Conservation (phyloP, 345 rosid genomes). For the Eucalyptus marginata region DNA sequence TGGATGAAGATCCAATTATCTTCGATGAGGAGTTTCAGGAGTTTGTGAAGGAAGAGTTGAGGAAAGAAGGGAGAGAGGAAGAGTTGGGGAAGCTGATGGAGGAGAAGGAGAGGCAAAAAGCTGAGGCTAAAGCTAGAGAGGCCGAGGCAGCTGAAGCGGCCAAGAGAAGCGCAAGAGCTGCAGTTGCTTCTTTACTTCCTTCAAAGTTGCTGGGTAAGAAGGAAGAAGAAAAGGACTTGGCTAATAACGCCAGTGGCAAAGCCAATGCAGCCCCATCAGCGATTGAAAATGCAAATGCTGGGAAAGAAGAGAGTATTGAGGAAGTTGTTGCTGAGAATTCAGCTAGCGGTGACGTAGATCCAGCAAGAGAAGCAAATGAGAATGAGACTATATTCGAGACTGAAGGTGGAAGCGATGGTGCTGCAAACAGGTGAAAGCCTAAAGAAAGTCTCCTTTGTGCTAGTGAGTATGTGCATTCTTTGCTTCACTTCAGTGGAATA, state of each 20-base stretch:
- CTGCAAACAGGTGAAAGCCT: not conserved
- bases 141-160: constrained; percentile 63
- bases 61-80: constrained; percentile 68
- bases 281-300: not conserved
- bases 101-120: constrained; percentile 74
- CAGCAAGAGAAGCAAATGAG: not conserved
- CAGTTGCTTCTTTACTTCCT: constrained; percentile 35
- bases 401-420: not conserved
- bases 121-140: constrained; percentile 84
- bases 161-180: constrained; percentile 47
- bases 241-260: not conserved
- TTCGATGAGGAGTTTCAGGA: constrained; percentile 66
- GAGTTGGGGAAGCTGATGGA: constrained; percentile 71
- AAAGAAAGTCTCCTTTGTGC: not conserved
- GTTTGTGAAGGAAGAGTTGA: constrained; percentile 53
- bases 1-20: constrained; percentile 56
- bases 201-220: constrained; percentile 38
- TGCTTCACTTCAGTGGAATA: not conserved
- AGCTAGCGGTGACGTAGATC: not conserved
- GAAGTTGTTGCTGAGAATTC: constrained; percentile 10
- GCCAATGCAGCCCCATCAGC: not conserved
- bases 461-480: not conserved
- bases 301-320: constrained; percentile 1
- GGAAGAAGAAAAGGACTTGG: constrained; percentile 12
- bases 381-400: not conserved